Base-by-base conservation (phyloP, 1,139 yeast species). In the Protomyces pachydermus region DNA sequence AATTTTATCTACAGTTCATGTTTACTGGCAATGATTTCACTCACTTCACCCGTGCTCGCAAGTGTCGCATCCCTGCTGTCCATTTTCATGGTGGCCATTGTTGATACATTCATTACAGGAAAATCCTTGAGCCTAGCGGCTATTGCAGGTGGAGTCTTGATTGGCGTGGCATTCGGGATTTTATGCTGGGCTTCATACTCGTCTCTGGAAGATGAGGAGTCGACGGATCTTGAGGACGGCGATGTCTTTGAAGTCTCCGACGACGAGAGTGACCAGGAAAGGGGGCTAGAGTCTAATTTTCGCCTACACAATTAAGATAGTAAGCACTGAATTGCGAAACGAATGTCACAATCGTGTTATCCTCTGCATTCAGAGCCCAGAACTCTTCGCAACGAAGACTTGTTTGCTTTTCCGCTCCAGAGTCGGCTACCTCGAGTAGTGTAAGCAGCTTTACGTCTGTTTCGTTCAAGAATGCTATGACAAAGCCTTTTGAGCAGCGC, bases 31-130 rank as follows among this genome's bases (percentile, higher is more conserved):
- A 78, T 90, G 68, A 88, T 89, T 87, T 86, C 96, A 0, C 80
- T 90, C 66, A 90, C 96, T 0, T 85, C 88, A 16, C 96, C 97
- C 0, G 96, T 90, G 1, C 79, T 90, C 61, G 87, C 95, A 1
- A 84, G 93, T 0, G 96, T 90, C 10, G 86, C 93, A 50, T 85
- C 96, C 0, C 76, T 90, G 66, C 78, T 88, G 62, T 88, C 96
- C 0, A 90, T 91, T 23, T 82, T 89, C 69, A 75, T 89, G 66
- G 95, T 90, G 55, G 96, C 96, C 0, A 64, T 88, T 2, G 86
- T 85, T 20, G 96, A 90, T 72, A 88, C 88, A 87, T 67, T 81
- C 3, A 70, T 87, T n/a, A 87, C 87, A 73, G 87, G 85, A 14
- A 82, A 84, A 51, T 73, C 72, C 1, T 70, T 78, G 9, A 70